Evolutionary conservation across 83 land plant species (phyloP).

Genomic region (Thuja plicata): DNA sequence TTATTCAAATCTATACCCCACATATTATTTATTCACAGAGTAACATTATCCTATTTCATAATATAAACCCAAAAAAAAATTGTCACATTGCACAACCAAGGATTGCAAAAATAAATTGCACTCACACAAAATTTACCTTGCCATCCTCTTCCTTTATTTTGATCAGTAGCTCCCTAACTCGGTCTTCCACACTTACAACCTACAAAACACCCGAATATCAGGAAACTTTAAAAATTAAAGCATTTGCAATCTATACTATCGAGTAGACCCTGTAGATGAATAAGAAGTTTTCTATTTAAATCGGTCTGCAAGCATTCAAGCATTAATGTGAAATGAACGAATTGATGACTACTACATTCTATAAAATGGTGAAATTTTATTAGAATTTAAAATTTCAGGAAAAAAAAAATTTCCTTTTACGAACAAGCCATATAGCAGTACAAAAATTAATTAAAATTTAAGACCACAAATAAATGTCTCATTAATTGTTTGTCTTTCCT

Average conservation of each 20-base stretch:
- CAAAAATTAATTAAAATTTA: background rate
- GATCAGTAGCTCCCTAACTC: slow-evolving; percentile 39
- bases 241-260: background rate
- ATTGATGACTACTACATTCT: background rate
- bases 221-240: background rate
- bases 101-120: background rate
- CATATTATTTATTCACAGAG: too few relatives aligned
- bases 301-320: background rate
- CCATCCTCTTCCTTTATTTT: slow-evolving; percentile 30
- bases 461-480: background rate
- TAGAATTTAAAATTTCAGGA: background rate
- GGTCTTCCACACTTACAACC: slow-evolving; percentile 58
- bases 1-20: too few relatives aligned
- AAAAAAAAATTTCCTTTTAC: background rate
- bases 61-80: background rate
- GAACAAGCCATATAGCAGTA: background rate
- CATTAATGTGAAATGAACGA: background rate
- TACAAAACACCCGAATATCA: slow-evolving; percentile 15
- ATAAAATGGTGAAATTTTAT: background rate
- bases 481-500: background rate
- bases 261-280: background rate
- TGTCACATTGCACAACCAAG: background rate
- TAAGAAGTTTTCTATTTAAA: background rate
- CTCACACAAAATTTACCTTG: slow-evolving; percentile 29
- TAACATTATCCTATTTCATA: too few relatives aligned